Evolutionary conservation across 1,284 basidiomycete species (phyloP).

Genomic region (Trametes polyzona): DNA sequence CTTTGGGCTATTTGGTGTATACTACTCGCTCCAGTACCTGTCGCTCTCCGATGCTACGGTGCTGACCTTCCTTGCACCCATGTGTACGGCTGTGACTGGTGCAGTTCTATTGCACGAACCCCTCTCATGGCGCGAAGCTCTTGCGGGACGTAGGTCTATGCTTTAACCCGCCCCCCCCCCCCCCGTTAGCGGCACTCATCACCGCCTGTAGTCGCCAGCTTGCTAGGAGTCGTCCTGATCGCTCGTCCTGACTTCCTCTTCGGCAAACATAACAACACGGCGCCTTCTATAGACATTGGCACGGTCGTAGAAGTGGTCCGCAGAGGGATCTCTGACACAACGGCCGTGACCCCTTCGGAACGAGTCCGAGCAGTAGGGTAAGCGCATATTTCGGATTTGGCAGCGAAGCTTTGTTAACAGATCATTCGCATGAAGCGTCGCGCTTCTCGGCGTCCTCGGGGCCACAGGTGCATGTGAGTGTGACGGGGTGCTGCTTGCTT

Average conservation of each 20-base stretch:
- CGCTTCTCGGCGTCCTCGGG: constrained; percentile 63
- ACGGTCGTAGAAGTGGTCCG: constrained; percentile 12
- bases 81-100: constrained; percentile 70
- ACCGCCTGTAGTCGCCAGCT: constrained; percentile 40
- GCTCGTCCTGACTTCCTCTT: constrained; percentile 44
- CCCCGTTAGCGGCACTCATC: constrained; percentile 7
- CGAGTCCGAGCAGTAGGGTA: constrained; percentile 44
- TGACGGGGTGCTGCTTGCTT: not conserved
- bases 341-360: constrained; percentile 36
- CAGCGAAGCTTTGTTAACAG: too few relatives aligned
- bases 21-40: constrained; percentile 64
- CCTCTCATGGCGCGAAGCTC: constrained; percentile 59
- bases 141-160: constrained; percentile 61
- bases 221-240: constrained; percentile 57
- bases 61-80: constrained; percentile 76
- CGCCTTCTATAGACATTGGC: constrained; percentile 11
- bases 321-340: not conserved
- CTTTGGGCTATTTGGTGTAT: constrained; percentile 66
- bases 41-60: constrained; percentile 77
- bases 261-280: constrained; percentile 24
- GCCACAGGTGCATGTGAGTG: constrained; percentile 62
- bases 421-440: constrained; percentile 44
- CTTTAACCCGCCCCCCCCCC: constrained; percentile 34
- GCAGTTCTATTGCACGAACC: constrained; percentile 70
- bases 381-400: constrained; percentile 4